Evolutionary conservation across 345 rosid genomes (phyloP), one percentile per base, ranked within the genome.

Genomic region (Durio zibethinus): DNA sequence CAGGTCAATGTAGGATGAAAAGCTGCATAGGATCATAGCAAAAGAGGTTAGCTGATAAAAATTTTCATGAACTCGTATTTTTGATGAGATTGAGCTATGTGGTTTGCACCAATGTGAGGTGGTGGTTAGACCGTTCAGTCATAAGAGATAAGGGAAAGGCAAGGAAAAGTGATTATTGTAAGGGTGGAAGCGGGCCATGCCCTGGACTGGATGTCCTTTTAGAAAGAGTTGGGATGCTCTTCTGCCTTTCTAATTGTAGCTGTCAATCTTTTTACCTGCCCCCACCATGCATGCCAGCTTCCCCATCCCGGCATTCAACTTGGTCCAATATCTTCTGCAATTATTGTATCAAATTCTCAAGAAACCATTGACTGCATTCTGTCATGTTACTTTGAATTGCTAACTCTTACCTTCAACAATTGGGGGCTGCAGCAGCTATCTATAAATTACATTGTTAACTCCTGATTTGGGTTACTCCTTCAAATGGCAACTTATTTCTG

Each of bases 121-220:
- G 72, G 61, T 53, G 65, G 74, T 65, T 65, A 21, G 54, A 56
- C 40, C 31, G 63, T 74, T 65, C 48, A 52, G 82, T 77, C 84
- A 84, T 33, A 83, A 78, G 76, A 74, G 87, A 86, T 81, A 79
- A 84, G 81, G 84, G 54, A 66, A 81, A 74, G 36, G 78, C 61
- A 54, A 70, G n/a, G 72, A 35, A 69, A 62, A 47, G 25, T 45
- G 80, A 80, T 65, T 45, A 77, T 83, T 77, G 69, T 21, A 66
- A 38, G 25, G 25, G 38, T 36, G 71, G 78, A 57, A 71, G 77
- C 52, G 84, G 80, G 72, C 79, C 68, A 72, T 52, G 80, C 25
- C 57, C 61, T n/a, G 64, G 65, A n/a, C n/a, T n/a, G n/a, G 65
- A 69, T 75, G 83, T 75, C 86, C 59, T 54, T 79, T 72, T 36